Conservation (phyloP, 331 rosid species). For the Quercus tomentella region DNA sequence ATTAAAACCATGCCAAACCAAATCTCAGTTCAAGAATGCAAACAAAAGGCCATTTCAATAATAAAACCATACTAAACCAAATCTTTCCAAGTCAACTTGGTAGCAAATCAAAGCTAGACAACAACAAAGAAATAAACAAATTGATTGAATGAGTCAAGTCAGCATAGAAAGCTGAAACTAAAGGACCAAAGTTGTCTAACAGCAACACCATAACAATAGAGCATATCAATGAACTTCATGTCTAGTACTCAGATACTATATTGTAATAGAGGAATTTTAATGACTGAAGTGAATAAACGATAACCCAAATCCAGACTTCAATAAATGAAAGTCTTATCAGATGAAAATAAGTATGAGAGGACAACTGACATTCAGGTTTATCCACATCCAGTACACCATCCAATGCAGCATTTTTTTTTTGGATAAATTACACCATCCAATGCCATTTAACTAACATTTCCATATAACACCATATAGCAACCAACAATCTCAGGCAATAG, state of each 20-base stretch:
- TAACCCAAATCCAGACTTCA: background rate
- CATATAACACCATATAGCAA: background rate
- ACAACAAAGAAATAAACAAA: slow-evolving; percentile 4
- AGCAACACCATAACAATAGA: slow-evolving; percentile 7
- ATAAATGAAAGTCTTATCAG: background rate
- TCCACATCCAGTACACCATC: background rate
- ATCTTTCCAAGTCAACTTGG: background rate
- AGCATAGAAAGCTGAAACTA: background rate
- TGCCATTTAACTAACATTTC: background rate
- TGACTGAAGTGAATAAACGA: background rate
- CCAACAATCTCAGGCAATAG: background rate
- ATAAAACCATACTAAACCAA: background rate
- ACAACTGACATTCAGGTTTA: background rate
- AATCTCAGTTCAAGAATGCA: background rate
- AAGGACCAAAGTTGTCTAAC: background rate
- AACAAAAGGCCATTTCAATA: background rate
- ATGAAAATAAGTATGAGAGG: background rate
- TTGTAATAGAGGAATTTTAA: background rate
- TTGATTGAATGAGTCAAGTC: background rate
- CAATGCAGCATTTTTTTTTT: background rate
- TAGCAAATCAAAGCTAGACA: slow-evolving; percentile 11
- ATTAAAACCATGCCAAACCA: background rate
- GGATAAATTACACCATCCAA: background rate
- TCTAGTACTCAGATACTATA: background rate
- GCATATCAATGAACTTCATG: background rate